Evolutionary conservation across 306 rosid genomes (phyloP).

Genomic region (Vigna mungo): DNA sequence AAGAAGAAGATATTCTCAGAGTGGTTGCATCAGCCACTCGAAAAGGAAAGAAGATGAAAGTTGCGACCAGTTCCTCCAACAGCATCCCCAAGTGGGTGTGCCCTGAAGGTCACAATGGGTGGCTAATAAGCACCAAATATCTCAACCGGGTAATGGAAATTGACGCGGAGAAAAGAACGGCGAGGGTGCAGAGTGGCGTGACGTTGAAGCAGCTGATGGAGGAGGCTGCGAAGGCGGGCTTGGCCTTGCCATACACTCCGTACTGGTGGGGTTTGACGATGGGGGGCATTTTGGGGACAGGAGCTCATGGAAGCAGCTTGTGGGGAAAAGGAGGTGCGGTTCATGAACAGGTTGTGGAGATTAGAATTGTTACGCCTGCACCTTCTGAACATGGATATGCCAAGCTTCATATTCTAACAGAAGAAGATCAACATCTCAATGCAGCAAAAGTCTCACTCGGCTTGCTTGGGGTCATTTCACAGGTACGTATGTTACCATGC

Average conservation of each 20-base stretch:
- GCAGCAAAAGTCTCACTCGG: slow-evolving; percentile 92
- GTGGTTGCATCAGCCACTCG: slow-evolving; percentile 57
- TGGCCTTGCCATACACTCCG: slow-evolving; percentile 66
- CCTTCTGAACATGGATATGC: slow-evolving; percentile 53
- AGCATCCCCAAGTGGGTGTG: slow-evolving; percentile 77
- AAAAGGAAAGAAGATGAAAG: slow-evolving; percentile 56
- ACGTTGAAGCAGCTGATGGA: slow-evolving; percentile 56
- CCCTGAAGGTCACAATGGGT: slow-evolving; percentile 61
- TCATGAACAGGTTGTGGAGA: slow-evolving; percentile 61
- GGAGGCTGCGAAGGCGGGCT: slow-evolving; percentile 59
- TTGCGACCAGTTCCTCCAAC: slow-evolving; percentile 64
- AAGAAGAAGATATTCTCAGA: slow-evolving; percentile 58
- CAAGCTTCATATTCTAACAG: slow-evolving; percentile 44
- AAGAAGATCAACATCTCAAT: slow-evolving; percentile 53
- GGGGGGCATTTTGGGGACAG: slow-evolving; percentile 74
- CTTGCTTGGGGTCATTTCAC: slow-evolving; percentile 76
- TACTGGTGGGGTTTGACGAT: slow-evolving; percentile 84
- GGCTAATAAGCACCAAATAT: slow-evolving; percentile 74
- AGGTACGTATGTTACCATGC: slow-evolving; percentile 42
- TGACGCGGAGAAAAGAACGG: slow-evolving; percentile 49
- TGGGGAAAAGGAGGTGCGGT: slow-evolving; percentile 79
- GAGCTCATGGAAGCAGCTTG: slow-evolving; percentile 86
- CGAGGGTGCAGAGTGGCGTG: slow-evolving; percentile 68
- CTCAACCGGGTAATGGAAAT: slow-evolving; percentile 51
- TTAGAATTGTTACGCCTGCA: slow-evolving; percentile 64